Base-by-base conservation (phyloP, 768 basidiomycete species). In the Lactifluus volemus region DNA sequence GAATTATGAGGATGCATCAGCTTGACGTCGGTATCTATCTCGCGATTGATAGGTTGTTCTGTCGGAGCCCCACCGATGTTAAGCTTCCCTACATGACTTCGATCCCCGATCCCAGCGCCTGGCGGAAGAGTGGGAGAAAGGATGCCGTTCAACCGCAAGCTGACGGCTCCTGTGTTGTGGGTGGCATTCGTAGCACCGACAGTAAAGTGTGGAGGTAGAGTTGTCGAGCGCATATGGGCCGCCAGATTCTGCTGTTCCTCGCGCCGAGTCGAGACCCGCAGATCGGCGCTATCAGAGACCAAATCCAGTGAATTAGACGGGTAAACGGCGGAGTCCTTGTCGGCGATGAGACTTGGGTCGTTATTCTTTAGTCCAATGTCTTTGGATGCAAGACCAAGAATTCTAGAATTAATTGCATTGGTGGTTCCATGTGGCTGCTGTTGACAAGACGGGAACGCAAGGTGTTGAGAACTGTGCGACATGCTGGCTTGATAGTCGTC, bases 181-280 rank as follows among this genome's bases (percentile, higher is more conserved):
- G 42, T 11, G 19, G 52, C 39, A 29, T 25, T 57, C 17, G 56
- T 44, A 45, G 53, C 53, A 25, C 60, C 52, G n/a, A 58, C 60
- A 21, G 59, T 66, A 32, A 65, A 62, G 21, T 66, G 65, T 11
- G 65, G 60, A 25, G 65, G 65, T 32, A 66, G 48, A 7, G 65
- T 66, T 9, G 65, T 65, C 12, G 65, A 66, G 36, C 65, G 65
- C 56, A 65, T 65, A 36, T 66, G 65, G 21, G 42, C 56, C 6
- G 62, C 64, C 12, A 58, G 55, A 29, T 65, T 65, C 45, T 53
- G 50, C 39, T 66, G 65, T 10, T 64, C 65, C n/a, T 64, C 50
- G 51, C 29, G 57, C 48, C 61, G 59, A 17, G 17, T 38, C 17
- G 47, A 42, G 14, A 39, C 51, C 21, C 58, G 62, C 11, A 34